Base-by-base conservation (phyloP, 805 yeast genomes). In the Metschnikowia reukaufii region DNA sequence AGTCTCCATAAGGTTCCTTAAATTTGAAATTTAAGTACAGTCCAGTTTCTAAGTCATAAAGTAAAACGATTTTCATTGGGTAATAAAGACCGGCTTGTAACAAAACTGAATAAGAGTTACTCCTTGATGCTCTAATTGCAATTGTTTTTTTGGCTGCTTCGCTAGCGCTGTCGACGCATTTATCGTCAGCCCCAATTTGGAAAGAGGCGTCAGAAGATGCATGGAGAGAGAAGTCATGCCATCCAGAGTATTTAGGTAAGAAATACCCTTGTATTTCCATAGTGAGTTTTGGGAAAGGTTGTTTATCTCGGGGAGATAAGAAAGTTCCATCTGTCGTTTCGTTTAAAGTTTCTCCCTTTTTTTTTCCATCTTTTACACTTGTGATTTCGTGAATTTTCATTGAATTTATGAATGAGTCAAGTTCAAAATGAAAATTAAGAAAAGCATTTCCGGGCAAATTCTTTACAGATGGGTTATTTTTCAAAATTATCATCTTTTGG, bases 31-130 rank as follows among this genome's bases (percentile, higher is more conserved):
- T 37, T 36, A 37, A 21, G 18, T 10, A 37, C 12, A 29, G 21
- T 1, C 12, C 17, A 33, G 18, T 17, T 18, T 17, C 45, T 4
- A 31, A 32, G 4, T 8, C n/a, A 10, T 23, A 6, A n/a, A 42
- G 37, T 10, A n/a, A 38, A 13, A 25, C 42, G 6, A 44, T 25
- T n/a, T 34, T 38, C 25, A 39, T 27, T 6, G 47, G 47, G 31
- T 38, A 44, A 30, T 38, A 44, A 4, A 39, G 19, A 13, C 39
- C 43, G n/a, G 39, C 47, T 12, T 38, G 35, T 12, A 44, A 43
- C 19, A 20, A 18, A 13, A 23, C 42, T 12, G 34, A 25, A 29
- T 31, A 33, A 3, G 16, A 7, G 19, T 23, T 37, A 2, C 16
- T 12, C 6, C 38, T 37, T 3, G 47, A 31, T 10, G 42, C 31